These are phyloP conservation scores for Breynia disticha DNA, from an alignment of 441 rosid genomes.

Conservation along the genomic window DNA sequence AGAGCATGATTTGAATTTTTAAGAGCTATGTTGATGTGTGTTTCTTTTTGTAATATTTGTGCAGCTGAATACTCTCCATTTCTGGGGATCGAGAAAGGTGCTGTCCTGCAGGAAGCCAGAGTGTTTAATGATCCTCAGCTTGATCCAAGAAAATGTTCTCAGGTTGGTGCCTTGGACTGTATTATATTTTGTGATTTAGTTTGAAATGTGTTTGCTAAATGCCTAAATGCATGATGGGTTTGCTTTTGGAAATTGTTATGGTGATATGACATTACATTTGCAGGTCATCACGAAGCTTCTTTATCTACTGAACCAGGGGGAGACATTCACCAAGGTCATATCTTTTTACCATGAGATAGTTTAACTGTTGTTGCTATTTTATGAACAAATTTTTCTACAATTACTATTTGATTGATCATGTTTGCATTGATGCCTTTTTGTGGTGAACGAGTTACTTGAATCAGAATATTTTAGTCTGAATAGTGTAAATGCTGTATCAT, in stretches of 20 bases:
- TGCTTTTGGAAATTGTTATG: conserved; percentile 14
- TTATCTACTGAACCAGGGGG: conserved; percentile 95
- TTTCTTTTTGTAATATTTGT: conserved; percentile 14
- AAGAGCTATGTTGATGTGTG: conserved; percentile 3
- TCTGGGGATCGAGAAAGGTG: conserved; percentile 96
- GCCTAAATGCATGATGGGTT: no score
- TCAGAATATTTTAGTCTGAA: conserved; percentile 3
- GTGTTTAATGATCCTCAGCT: conserved; percentile 97
- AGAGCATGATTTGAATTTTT: neutral
- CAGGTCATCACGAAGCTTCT: conserved; percentile 95
- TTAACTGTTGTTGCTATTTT: no score
- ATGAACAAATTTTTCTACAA: no score
- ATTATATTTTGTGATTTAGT: conserved; percentile 4
- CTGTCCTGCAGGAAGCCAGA: conserved; percentile 97
- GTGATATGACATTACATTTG: conserved; percentile 10
- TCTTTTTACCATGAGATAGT: conserved; percentile 8
- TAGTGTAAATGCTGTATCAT: neutral
- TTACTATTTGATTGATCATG: no score
- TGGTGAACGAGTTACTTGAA: neutral
- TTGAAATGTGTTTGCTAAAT: conserved; percentile 1
- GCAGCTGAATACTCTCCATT: conserved; percentile 95
- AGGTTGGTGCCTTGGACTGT: conserved; percentile 37
- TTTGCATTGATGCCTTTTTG: neutral
- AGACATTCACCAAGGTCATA: conserved; percentile 76
- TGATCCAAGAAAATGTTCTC: conserved; percentile 97